A percentile compares a stretch with the other conserved stretches of the same genome.
Conservation (phyloP, 495 filamentous ascomycete genomes). For the Xylaria bambusicola region DNA sequence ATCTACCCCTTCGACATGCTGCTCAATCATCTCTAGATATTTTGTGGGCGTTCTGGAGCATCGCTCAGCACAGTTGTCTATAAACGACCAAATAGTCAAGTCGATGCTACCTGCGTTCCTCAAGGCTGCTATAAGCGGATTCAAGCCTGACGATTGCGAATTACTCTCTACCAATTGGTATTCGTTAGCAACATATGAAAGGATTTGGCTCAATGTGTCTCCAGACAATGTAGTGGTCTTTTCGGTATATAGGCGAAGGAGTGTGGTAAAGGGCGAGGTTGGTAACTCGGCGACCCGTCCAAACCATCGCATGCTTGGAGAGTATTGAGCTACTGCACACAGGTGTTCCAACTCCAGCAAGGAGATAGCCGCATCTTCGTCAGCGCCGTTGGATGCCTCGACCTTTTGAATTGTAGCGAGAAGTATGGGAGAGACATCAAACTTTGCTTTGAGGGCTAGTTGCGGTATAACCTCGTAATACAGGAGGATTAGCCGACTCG, state of each 20-base stretch:
- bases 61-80: constrained; percentile 78
- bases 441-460: constrained; percentile 75
- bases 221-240: constrained; percentile 44
- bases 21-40: constrained; percentile 61
- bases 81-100: constrained; percentile 56
- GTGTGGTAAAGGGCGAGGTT: constrained; percentile 65
- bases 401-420: constrained; percentile 57
- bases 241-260: constrained; percentile 57
- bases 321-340: constrained; percentile 73
- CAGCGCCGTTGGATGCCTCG: constrained; percentile 19
- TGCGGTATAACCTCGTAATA: constrained; percentile 84
- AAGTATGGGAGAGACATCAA: constrained; percentile 80
- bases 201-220: constrained; percentile 44
- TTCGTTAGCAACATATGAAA: constrained; percentile 53
- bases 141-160: constrained; percentile 41
- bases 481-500: constrained; percentile 68
- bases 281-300: constrained; percentile 48
- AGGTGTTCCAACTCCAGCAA: constrained; percentile 73
- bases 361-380: constrained; percentile 52
- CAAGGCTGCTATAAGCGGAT: constrained; percentile 56
- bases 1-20: constrained; percentile 31
- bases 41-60: constrained; percentile 72
- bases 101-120: constrained; percentile 25
- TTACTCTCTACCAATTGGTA: constrained; percentile 46
- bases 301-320: constrained; percentile 82